Conservation (phyloP, 306 rosid species). For the Lathyrus sativus region DNA sequence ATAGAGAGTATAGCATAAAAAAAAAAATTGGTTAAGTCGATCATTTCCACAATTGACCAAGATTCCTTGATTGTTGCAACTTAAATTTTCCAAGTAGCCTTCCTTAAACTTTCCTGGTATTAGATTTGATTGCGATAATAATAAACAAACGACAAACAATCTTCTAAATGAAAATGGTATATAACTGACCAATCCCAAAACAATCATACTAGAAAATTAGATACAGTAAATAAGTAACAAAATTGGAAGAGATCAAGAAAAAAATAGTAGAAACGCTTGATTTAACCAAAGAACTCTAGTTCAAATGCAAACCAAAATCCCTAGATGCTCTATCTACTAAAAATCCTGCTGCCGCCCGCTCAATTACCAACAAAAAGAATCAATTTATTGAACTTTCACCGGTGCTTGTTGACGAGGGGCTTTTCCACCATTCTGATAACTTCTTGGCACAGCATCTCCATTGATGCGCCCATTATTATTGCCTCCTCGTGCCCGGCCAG, state of each 20-base stretch:
- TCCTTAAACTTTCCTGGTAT: neutral
- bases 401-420: conserved; percentile 45
- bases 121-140: neutral
- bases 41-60: too few relatives aligned
- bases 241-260: conserved; percentile 30
- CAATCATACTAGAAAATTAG: conserved; percentile 38
- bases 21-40: too few relatives aligned
- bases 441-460: conserved; percentile 48
- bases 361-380: conserved; percentile 32
- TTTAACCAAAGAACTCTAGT: conserved; percentile 33
- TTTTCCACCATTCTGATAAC: conserved; percentile 55
- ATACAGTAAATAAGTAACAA: conserved; percentile 45
- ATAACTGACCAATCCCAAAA: conserved; percentile 38
- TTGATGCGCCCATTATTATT: conserved; percentile 44
- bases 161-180: conserved; percentile 22
- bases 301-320: conserved; percentile 20
- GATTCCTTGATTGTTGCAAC: neutral
- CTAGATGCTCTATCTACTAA: conserved; percentile 44
- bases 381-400: conserved; percentile 43
- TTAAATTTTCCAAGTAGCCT: neutral
- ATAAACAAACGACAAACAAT: neutral
- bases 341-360: conserved; percentile 31
- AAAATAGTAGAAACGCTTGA: conserved; percentile 6
- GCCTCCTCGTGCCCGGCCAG: conserved; percentile 52
- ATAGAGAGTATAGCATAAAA: too few relatives aligned